Evolutionary conservation across 1,284 basidiomycete genomes (phyloP), one percentile per base, ranked within the genome.

Genomic region (Pyrrhoderma lamaoense): DNA sequence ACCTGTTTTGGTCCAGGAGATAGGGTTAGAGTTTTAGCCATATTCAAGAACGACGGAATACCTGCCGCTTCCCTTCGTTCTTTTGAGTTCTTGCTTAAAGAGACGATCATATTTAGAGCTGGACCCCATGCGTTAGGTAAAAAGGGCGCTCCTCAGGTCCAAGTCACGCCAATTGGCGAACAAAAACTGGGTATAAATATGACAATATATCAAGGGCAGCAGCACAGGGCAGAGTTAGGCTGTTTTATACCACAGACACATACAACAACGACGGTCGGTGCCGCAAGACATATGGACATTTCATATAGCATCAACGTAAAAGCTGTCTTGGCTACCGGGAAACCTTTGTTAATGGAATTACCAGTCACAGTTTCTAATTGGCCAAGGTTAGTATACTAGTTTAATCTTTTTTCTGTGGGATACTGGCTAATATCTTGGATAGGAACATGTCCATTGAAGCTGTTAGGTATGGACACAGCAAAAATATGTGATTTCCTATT

Each of bases 1-100:
- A 84, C 82, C 3, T 92, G 89, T 56, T 91, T 83, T 60, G 89
- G 89, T 1, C 88, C 90, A 0, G 85, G 84, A 14, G 90, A 93
- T 65, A 77, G 80, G n/a, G 77, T 93, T 23, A 69, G 78, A 7
- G 75, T 91, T 49, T 73, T 73, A 38, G 87, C 85, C 0, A 78
- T 77, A 2, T 71, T 93, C 43, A 82, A 79, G 60, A 82, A 85
- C 0, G 85, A 91, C 60, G 77, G 68, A 45, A 58, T 80, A 8
- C 71, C 79, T 35, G 80, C 77, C 25, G 72, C 80, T 44, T 73
- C 82, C 42, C 71, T 93, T 8, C 83, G 87, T 45, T 83, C 85
- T 1, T 92, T 90, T 61, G 89, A 93, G 62, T 79, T 90, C 58
- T 75, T 76, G 2, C 70, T 94, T 36, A 79, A 78, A 56, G 91